Base-by-base conservation (phyloP, 2,329 filamentous ascomycete genomes). In the Penicillium griseofulvum region DNA sequence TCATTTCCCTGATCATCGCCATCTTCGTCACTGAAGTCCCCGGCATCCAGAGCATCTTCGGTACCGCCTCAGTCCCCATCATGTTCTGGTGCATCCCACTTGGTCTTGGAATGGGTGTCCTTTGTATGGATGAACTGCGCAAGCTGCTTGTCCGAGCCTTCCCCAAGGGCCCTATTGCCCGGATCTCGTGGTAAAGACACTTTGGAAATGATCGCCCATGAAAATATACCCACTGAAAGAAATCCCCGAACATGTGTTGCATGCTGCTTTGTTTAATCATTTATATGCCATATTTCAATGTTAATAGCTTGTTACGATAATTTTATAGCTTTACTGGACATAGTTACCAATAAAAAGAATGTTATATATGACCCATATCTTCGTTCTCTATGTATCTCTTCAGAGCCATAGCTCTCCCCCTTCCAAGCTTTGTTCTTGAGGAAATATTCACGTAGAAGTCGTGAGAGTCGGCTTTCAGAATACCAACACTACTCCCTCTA, bases 21-120 rank as follows among this genome's bases (percentile, higher is more conserved):
- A 70, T 83, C 9, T 82, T 83, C 39, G 80, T 82, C 9, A 81
- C 80, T 0, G 78, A 83, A 54, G 78, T 78, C 0, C 80, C 79
- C 0, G 79, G 79, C 0, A 71, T 83, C 2, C 79, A 83, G 61
- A 65, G 26, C 0, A 63, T 83, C 7, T 82, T 83, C 49, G 71
- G 71, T 3, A 83, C 81, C 0, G 76, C 77, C 0, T 72, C 73
- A 1, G 78, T 82, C 1, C 81, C 80, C 0, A 73, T 82, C 33
- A 74, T 81, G 68, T 81, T 76, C 50, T 83, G 80, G 80, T 60
- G 82, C 1, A 76, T 82, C 52, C 81, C 81, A 1, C 63, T 82
- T 24, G 78, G 79, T 7, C 66, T 83, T 12, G 80, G 77, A 0
- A 55, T 83, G 37, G 80, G 78, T 0, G 76, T 84, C 7, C 63